Base-by-base conservation (phyloP, 2,329 filamentous ascomycete species). In the Plectosphaerella plurivora region DNA sequence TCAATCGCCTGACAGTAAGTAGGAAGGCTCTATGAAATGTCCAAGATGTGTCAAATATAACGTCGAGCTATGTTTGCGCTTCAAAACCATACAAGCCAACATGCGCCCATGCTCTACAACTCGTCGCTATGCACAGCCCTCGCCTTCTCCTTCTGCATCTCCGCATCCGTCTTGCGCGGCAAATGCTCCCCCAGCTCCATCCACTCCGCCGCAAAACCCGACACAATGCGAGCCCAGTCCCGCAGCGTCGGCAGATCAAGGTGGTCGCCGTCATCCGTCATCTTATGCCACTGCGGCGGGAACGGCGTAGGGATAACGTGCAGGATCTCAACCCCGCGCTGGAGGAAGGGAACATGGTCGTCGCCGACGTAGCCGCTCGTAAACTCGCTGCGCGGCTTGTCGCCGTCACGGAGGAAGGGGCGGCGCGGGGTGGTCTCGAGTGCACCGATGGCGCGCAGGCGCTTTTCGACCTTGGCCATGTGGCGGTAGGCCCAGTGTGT, bases 401-500 rank as follows among this genome's bases (percentile, higher is more conserved):
- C 70, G 11, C 67, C 65, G 39, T 89, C 82, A 11, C 73, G 65
- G 8, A 91, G 72, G 65, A 89, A 90, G 1, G 67, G 63, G 50
- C 64, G 60, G n/a, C 60, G 57, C 0, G 79, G 64, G 54, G 71
- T 67, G 36, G 87, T 85, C 64, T 89, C 85, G 55, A 93, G 81
- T 35, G 87, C 70, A 1, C 75, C 74, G 1, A 92, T 73, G 10
- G 76, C 71, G 35, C 91, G 84, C 65, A 97, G 76, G 24, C 91
- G 86, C 49, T 75, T 70, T 71, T 97, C 93, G 15, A 95, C 72
- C 3, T 73, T 71, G 1, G 89, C 87, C 75, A 97, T 82, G 54
- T 81, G 79, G 59, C 82, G 76, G 68, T 97, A 97, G 1, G 92
- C 91, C 93, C 93, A 97, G 66, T 97, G 93, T 0, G 93, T 97